Evolutionary conservation across 768 basidiomycete species (phyloP), one percentile per base, ranked within the genome.

Genomic region (Cystofilobasidium macerans): DNA sequence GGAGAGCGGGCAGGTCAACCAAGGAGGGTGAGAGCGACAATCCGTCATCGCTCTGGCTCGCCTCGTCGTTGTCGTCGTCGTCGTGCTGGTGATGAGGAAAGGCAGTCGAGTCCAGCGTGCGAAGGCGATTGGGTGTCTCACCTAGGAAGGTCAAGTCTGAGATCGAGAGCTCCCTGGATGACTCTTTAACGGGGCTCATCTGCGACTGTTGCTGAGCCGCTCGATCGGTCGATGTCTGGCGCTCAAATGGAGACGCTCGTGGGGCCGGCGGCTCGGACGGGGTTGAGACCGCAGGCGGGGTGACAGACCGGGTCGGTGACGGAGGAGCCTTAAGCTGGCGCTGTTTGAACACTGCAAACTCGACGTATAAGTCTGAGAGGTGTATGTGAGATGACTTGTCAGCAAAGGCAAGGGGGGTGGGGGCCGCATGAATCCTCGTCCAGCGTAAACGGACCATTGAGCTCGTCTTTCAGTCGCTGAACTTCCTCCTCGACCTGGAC

Each of bases 391-490:
- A 6, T 36, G 6, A n/a, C 16, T 30, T 16, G n/a, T 26, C 12
- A 58, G 12, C 57, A 30, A 22, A n/a, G n/a, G n/a, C n/a, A n/a
- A n/a, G n/a, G n/a, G n/a, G n/a, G n/a, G n/a, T n/a, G n/a, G n/a
- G n/a, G n/a, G n/a, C n/a, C n/a, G n/a, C n/a, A n/a, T n/a, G n/a
- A n/a, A n/a, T n/a, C n/a, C n/a, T n/a, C n/a, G n/a, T n/a, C n/a
- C n/a, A n/a, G n/a, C n/a, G n/a, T n/a, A n/a, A n/a, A n/a, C 79
- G 68, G 70, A 89, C 94, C 94, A 84, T 92, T 80, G 47, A 97
- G 78, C 73, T 98, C 93, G 72, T 98, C 95, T 75, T 85, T 90
- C 67, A 94, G 75, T 53, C 95, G 82, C 76, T 98, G 95, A 56
- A 81, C 82, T 72, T 93, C 87, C 75, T 94, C 93, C 73, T 97